phyloP scores from a whole-genome alignment of 2,329 filamentous ascomycete species.

The Colletotrichum tofieldiae region DNA sequence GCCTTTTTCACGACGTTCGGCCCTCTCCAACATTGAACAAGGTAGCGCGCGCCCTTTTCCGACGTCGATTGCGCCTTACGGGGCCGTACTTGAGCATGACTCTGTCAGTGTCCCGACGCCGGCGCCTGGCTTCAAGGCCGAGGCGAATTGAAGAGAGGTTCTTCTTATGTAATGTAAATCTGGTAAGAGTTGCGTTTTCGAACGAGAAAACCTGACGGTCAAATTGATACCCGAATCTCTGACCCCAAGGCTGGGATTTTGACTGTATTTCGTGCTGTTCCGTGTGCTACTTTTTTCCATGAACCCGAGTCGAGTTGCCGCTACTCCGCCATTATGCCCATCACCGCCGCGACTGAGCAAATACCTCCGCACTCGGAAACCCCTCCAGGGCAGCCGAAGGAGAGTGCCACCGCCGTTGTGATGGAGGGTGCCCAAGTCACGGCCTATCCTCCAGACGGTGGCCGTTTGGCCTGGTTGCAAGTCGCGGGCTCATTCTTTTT shows the following conservation, averaged over 20 bases:
- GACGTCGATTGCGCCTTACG: slow-evolving; percentile 1
- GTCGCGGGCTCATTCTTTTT: slow-evolving; percentile 54
- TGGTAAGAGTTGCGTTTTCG: too few relatives aligned
- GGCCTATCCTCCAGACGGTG: slow-evolving; percentile 46
- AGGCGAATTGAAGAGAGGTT: neutral
- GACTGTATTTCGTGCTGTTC: neutral
- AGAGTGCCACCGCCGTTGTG: neutral
- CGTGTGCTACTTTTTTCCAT: too few relatives aligned
- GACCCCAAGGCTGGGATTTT: too few relatives aligned
- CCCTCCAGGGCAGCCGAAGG: neutral
- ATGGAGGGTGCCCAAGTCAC: neutral
- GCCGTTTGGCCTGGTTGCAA: slow-evolving; percentile 54
- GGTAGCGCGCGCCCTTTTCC: neutral
- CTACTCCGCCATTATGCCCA: neutral
- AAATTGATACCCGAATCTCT: too few relatives aligned
- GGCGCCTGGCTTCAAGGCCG: neutral
- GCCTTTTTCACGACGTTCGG: neutral
- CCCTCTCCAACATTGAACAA: neutral
- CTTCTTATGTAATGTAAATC: neutral
- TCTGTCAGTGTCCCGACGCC: neutral
- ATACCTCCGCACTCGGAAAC: neutral
- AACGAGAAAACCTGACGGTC: too few relatives aligned
- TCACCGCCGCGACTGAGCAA: neutral
- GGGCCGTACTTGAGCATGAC: slow-evolving; percentile 4
- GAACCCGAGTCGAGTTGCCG: neutral